Evolutionary conservation across 352 stramenopile genomes (phyloP).

Genomic region (Pythium myriotylum): DNA sequence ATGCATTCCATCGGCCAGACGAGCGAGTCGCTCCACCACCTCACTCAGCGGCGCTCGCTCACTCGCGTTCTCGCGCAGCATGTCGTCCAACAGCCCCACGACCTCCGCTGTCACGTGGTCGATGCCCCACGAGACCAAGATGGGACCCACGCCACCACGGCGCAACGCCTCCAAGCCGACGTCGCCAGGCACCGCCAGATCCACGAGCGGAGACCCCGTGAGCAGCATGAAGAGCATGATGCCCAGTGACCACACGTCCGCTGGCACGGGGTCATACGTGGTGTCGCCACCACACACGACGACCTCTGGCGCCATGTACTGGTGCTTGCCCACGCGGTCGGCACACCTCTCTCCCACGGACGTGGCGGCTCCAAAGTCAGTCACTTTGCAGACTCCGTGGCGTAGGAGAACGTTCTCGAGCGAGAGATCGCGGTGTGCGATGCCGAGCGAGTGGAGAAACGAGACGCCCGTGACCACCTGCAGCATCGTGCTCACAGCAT

Average conservation of each 20-base stretch:
- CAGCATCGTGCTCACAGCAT: background rate
- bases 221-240: constrained; percentile 23
- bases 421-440: constrained; percentile 40
- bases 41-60: too few relatives aligned
- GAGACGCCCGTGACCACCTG: constrained; percentile 14
- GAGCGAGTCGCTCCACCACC: too few relatives aligned
- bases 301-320: constrained; percentile 44
- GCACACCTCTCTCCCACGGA: constrained; percentile 5
- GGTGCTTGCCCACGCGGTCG: constrained; percentile 18
- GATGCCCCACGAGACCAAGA: constrained; percentile 53
- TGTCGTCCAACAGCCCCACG: too few relatives aligned
- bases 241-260: constrained; percentile 23
- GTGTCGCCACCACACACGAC: constrained; percentile 5
- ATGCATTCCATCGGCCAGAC: too few relatives aligned
- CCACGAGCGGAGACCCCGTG: constrained; percentile 22
- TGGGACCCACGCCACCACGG: constrained; percentile 35
- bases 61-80: too few relatives aligned
- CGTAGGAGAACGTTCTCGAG: constrained; percentile 51
- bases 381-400: constrained; percentile 48
- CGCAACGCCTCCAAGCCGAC: constrained; percentile 33
- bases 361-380: constrained; percentile 52
- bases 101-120: background rate
- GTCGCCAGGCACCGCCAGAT: constrained; percentile 34
- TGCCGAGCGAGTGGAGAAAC: constrained; percentile 32
- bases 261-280: constrained; percentile 10